Conservation (phyloP, 129 eudicot genomes). For the Pulicaria dysenterica region DNA sequence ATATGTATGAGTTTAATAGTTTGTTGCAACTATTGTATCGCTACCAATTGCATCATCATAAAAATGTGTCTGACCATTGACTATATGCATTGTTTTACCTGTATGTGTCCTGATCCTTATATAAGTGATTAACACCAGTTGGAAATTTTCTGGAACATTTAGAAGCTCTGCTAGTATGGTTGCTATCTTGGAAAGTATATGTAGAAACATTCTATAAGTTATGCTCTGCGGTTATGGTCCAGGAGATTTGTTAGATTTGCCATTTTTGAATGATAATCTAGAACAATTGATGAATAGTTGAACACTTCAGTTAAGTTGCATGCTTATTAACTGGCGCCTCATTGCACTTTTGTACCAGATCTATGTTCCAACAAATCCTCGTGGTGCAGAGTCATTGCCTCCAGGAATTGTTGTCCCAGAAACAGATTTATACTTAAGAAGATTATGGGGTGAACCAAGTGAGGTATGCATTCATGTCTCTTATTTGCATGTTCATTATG, state of each 20-base stretch:
- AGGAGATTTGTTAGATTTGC: not conserved
- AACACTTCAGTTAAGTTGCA: not conserved
- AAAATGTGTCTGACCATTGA: too few relatives aligned
- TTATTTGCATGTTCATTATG: constrained; percentile 15
- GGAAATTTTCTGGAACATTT: too few relatives aligned
- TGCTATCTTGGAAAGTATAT: not conserved
- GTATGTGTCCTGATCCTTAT: not conserved
- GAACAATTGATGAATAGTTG: not conserved
- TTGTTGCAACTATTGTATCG: constrained; percentile 10
- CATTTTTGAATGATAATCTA: not conserved
- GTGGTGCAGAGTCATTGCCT: constrained; percentile 96
- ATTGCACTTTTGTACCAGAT: constrained; percentile 51
- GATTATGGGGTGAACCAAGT: constrained; percentile 98
- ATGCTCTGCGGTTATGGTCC: not conserved
- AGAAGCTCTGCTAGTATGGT: too few relatives aligned
- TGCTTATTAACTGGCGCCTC: constrained; percentile 5
- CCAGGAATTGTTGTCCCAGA: constrained; percentile 97
- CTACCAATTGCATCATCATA: not conserved
- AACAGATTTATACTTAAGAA: constrained; percentile 79
- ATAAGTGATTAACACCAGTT: not conserved
- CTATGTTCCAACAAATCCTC: constrained; percentile 93
- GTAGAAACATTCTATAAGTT: not conserved
- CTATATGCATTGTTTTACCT: too few relatives aligned
- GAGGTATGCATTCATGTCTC: constrained; percentile 54
- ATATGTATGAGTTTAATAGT: constrained; percentile 18